Evolutionary conservation across 495 filamentous ascomycete genomes (phyloP).

Genomic region (Hypoxylon intermedium): DNA sequence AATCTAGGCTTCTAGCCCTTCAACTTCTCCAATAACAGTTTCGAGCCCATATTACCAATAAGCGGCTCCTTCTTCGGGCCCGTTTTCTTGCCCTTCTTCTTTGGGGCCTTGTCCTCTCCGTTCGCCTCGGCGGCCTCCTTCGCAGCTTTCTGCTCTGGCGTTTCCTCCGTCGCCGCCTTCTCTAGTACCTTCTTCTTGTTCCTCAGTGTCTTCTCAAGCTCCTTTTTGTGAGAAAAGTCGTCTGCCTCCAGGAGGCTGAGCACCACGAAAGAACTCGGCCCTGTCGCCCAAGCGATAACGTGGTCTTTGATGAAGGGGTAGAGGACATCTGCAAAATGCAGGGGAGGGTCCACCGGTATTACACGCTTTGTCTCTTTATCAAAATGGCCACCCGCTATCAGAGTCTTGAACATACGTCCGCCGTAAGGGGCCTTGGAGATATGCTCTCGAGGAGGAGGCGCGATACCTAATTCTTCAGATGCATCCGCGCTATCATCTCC

Average conservation of each 20-base stretch:
- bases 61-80: slow-evolving; percentile 41
- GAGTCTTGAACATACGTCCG: slow-evolving; percentile 86
- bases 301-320: slow-evolving; percentile 78
- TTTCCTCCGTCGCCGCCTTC: slow-evolving; percentile 57
- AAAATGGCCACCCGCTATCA: slow-evolving; percentile 86
- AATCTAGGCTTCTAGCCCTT: slow-evolving; percentile 7
- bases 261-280: slow-evolving; percentile 80
- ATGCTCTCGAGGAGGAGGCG: slow-evolving; percentile 50
- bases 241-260: slow-evolving; percentile 79
- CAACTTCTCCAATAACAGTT: slow-evolving; percentile 61
- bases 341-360: slow-evolving; percentile 72
- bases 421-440: slow-evolving; percentile 66
- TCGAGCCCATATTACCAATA: slow-evolving; percentile 62
- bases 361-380: slow-evolving; percentile 73
- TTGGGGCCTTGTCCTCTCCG: slow-evolving; percentile 41
- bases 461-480: slow-evolving; percentile 42
- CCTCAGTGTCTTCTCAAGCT: slow-evolving; percentile 69
- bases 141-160: slow-evolving; percentile 46
- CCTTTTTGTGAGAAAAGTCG: slow-evolving; percentile 71
- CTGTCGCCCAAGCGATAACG: slow-evolving; percentile 84
- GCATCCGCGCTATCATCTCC: slow-evolving; percentile 42
- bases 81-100: slow-evolving; percentile 53
- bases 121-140: slow-evolving; percentile 42
- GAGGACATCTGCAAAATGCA: slow-evolving; percentile 78
- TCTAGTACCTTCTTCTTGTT: slow-evolving; percentile 60